Evolutionary conservation across 345 rosid species (phyloP).

Genomic region (Reutealis trisperma): DNA sequence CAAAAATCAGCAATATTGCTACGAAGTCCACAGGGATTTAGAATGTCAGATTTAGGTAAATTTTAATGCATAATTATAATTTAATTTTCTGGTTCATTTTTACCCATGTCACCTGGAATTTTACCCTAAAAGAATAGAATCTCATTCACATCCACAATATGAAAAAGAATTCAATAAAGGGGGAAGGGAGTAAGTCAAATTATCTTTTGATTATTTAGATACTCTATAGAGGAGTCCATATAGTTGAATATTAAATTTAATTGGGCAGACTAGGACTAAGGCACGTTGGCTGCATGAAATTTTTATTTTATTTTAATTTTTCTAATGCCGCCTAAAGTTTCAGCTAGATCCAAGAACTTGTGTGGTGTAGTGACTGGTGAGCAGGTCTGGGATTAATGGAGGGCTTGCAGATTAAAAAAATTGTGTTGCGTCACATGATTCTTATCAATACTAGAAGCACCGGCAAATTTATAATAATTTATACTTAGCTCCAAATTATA

Average conservation of each 20-base stretch:
- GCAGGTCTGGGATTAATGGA: slow-evolving; percentile 23
- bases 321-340: slow-evolving; percentile 11
- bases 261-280: not conserved
- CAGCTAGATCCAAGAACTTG: slow-evolving; percentile 26
- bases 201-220: not conserved
- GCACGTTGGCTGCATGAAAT: not conserved
- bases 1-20: not conserved
- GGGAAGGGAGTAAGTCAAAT: not conserved
- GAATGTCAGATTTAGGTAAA: not conserved
- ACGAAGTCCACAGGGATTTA: not conserved
- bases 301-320: not conserved
- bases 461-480: slow-evolving; percentile 20
- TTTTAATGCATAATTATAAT: not conserved
- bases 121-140: not conserved
- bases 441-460: slow-evolving; percentile 16
- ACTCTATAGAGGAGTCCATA: not conserved
- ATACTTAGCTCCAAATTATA: slow-evolving; percentile 27
- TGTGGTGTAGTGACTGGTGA: slow-evolving; percentile 1
- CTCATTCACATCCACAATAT: too few relatives aligned
- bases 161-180: not conserved
- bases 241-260: not conserved
- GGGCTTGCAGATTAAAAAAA: not conserved
- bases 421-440: slow-evolving; percentile 10
- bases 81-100: not conserved
- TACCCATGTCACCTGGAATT: not conserved